A percentile compares a stretch with the other conserved stretches of the same genome.
phyloP scores from a whole-genome alignment of 2,329 filamentous ascomycete species.

The Beauveria asiatica region DNA sequence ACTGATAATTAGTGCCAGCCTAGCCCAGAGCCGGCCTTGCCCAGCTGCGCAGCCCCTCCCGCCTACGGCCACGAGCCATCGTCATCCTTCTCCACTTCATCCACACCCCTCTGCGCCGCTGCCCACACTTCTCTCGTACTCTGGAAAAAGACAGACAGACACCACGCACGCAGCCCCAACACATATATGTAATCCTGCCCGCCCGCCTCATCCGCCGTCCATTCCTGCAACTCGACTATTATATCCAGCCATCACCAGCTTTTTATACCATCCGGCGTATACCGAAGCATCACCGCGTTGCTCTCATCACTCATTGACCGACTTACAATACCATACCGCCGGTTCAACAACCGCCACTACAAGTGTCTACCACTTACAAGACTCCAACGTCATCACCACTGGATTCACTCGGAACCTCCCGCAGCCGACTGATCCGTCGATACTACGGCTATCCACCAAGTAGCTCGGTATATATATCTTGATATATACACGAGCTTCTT shows the following conservation, averaged over 20 bases:
- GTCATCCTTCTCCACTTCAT: conserved; percentile 8
- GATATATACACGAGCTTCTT: conserved; percentile 7
- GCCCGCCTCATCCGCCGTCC: conserved; percentile 2
- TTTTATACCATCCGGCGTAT: not conserved
- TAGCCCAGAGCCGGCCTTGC: not conserved
- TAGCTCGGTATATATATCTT: conserved; percentile 7
- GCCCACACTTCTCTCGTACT: not conserved
- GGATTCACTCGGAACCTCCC: not conserved
- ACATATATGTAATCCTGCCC: conserved; percentile 10
- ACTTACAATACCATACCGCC: not conserved
- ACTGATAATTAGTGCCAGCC: not conserved
- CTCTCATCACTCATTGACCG: not conserved
- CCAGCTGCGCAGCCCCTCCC: not conserved
- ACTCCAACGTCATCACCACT: not conserved
- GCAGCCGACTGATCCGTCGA: not conserved
- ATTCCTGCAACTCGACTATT: not conserved
- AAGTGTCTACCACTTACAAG: not conserved
- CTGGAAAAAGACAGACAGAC: not conserved
- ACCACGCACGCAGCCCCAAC: conserved; percentile 1
- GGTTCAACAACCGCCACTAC: not conserved
- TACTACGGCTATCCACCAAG: not conserved
- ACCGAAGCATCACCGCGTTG: not conserved
- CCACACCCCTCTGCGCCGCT: no score
- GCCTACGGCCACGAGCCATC: conserved; percentile 4
- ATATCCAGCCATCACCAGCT: not conserved